Conservation (phyloP, 2,329 filamentous ascomycete genomes). For the Hymenoscyphus repandus region DNA sequence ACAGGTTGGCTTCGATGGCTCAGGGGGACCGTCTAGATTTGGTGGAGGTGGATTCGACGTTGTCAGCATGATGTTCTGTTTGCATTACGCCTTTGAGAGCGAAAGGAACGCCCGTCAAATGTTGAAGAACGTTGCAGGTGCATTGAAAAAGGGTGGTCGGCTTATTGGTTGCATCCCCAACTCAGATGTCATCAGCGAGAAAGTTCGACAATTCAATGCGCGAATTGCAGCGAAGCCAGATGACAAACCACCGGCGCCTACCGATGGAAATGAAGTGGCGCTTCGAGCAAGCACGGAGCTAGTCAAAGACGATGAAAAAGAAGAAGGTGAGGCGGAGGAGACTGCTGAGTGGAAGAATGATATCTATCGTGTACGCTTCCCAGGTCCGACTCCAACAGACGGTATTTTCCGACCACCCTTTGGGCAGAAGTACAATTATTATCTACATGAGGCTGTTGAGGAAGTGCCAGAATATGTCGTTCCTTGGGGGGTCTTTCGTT, state of each 20-base stretch:
- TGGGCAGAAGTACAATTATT: slow-evolving; percentile 98
- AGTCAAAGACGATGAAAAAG: slow-evolving; percentile 38
- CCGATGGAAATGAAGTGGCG: background rate
- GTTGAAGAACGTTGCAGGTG: slow-evolving; percentile 86
- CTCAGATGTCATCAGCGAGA: slow-evolving; percentile 79
- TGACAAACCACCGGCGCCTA: slow-evolving; percentile 29
- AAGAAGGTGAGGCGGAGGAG: slow-evolving; percentile 58
- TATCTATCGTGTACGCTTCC: slow-evolving; percentile 88
- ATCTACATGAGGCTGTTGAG: slow-evolving; percentile 91
- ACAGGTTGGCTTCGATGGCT: slow-evolving; percentile 73
- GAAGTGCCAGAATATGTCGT: slow-evolving; percentile 97
- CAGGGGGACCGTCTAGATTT: slow-evolving; percentile 62
- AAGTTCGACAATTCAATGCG: slow-evolving; percentile 72
- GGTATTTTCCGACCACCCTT: slow-evolving; percentile 91
- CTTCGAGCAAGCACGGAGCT: slow-evolving; percentile 14
- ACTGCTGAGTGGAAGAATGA: slow-evolving; percentile 86
- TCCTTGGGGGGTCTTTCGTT: slow-evolving; percentile 95
- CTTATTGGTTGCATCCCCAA: slow-evolving; percentile 97
- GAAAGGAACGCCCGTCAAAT: slow-evolving; percentile 87
- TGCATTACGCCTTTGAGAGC: slow-evolving; percentile 96
- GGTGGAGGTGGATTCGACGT: slow-evolving; percentile 84
- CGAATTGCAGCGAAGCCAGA: slow-evolving; percentile 38
- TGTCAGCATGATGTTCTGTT: slow-evolving; percentile 98
- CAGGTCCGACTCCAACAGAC: slow-evolving; percentile 73
- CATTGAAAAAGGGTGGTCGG: slow-evolving; percentile 86